Percentiles rank a stretch among this genome's conserved stretches.
These are phyloP conservation scores for Geosiphon pyriformis DNA, from an alignment of 192 early-diverging fungal genomes.

Conservation along the genomic window DNA sequence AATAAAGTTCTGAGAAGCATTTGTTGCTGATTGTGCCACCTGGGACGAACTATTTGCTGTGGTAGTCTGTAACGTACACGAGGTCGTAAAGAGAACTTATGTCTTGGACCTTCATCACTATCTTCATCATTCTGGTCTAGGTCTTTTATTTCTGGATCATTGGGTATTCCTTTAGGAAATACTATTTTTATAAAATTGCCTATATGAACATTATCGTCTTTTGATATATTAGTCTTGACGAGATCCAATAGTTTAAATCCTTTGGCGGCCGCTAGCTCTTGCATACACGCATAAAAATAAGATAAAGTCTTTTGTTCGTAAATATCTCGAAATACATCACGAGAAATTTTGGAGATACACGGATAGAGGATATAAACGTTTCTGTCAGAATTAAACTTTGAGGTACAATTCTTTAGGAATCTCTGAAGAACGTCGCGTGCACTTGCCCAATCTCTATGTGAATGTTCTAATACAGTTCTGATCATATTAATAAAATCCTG, in stretches of 20 bases:
- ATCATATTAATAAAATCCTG: slow-evolving; percentile 2
- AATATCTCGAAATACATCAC: slow-evolving; percentile 12
- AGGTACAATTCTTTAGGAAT: slow-evolving; percentile 21
- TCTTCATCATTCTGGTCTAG: neutral
- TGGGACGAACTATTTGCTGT: slow-evolving; percentile 37
- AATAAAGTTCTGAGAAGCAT: slow-evolving; percentile 77
- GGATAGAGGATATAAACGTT: slow-evolving; percentile 14
- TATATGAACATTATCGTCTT: neutral
- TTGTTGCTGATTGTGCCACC: slow-evolving; percentile 91
- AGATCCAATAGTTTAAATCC: slow-evolving; percentile 16
- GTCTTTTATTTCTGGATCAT: neutral
- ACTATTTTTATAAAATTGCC: neutral
- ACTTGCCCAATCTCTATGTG: slow-evolving; percentile 22
- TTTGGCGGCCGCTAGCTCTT: neutral
- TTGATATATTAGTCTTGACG: neutral
- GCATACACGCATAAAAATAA: slow-evolving; percentile 17
- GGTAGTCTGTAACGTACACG: neutral
- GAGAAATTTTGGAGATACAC: slow-evolving; percentile 5
- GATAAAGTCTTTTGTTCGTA: neutral
- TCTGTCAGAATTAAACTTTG: slow-evolving; percentile 15
- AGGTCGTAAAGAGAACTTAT: neutral
- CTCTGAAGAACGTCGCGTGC: slow-evolving; percentile 10
- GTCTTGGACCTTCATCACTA: neutral
- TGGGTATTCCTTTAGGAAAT: slow-evolving; percentile 18
- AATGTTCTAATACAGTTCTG: slow-evolving; percentile 7